Evolutionary conservation across 2,329 filamentous ascomycete species (phyloP).

Genomic region (Cordyceps pruinosa): DNA sequence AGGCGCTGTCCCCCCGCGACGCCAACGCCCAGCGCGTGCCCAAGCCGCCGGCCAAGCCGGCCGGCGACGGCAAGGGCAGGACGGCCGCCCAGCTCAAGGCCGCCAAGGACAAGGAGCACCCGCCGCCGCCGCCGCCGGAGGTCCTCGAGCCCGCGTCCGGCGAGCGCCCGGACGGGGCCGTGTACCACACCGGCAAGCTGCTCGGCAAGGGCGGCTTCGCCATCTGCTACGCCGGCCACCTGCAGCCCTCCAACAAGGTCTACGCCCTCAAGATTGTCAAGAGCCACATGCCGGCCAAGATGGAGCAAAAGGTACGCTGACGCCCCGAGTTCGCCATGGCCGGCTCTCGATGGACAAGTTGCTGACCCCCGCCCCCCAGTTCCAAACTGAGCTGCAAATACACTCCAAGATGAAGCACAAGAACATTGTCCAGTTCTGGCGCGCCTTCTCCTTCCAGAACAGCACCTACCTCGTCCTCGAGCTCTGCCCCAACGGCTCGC

Average conservation of each 20-base stretch:
- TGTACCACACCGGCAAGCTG: constrained; percentile 67
- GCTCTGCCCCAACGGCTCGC: constrained; percentile 87
- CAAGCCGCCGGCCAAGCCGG: constrained; percentile 23
- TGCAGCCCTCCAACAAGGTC: constrained; percentile 58
- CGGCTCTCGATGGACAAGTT: too few species aligned
- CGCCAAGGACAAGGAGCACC: constrained; percentile 59
- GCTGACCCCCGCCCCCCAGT: constrained; percentile 32
- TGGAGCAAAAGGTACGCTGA: constrained; percentile 67
- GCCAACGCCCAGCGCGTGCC: constrained; percentile 52
- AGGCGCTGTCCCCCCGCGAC: constrained; percentile 59
- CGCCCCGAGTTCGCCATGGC: too few species aligned
- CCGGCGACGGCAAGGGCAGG: constrained; percentile 44
- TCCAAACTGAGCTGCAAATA: constrained; percentile 84
- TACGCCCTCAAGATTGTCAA: constrained; percentile 79
- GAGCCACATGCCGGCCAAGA: constrained; percentile 73
- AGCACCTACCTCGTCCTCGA: constrained; percentile 93
- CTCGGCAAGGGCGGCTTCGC: constrained; percentile 78
- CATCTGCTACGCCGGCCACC: constrained; percentile 68
- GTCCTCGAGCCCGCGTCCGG: constrained; percentile 58
- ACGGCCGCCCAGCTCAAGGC: constrained; percentile 47
- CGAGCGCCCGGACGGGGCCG: constrained; percentile 62
- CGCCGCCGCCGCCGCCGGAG: constrained; percentile 54
- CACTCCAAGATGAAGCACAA: constrained; percentile 96
- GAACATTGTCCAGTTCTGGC: constrained; percentile 91
- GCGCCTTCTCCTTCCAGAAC: constrained; percentile 82